Percentiles rank a stretch among this genome's conserved stretches.
Conservation (phyloP, 202 grass and related monocot species). For the Cymbopogon flexuosus region DNA sequence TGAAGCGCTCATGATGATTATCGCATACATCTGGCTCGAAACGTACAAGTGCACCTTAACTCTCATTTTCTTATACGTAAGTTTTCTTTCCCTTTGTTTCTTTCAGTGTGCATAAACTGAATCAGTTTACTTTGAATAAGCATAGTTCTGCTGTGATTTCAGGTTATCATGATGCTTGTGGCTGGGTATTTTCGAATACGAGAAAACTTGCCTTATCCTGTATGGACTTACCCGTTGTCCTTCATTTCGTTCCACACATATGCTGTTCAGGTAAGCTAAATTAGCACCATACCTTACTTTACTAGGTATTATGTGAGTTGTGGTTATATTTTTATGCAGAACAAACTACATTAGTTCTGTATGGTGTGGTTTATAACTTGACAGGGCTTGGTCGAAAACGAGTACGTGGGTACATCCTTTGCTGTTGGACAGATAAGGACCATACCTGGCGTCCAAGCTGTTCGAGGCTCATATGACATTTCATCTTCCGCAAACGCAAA, state of each 20-base stretch:
- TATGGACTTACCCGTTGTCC: slow-evolving; percentile 78
- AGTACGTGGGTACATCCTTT: slow-evolving; percentile 76
- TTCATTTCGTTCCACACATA: slow-evolving; percentile 79
- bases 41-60: slow-evolving; percentile 66
- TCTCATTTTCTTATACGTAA: slow-evolving; percentile 71
- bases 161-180: slow-evolving; percentile 92
- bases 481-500: slow-evolving; percentile 62
- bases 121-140: background rate
- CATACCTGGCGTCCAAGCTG: slow-evolving; percentile 80
- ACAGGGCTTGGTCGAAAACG: slow-evolving; percentile 90
- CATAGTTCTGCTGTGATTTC: background rate
- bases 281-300: background rate
- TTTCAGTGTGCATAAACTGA: background rate
- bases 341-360: background rate
- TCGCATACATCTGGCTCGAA: slow-evolving; percentile 68
- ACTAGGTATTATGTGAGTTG: background rate
- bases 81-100: background rate
- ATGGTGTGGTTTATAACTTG: background rate
- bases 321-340: background rate
- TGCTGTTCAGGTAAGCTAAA: slow-evolving; percentile 47
- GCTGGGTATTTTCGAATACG: slow-evolving; percentile 75
- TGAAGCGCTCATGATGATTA: slow-evolving; percentile 78
- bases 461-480: slow-evolving; percentile 69
- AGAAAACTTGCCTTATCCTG: slow-evolving; percentile 44
- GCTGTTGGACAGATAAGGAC: slow-evolving; percentile 75